Conservation (phyloP, 1,139 yeast species). For the Lodderomyces oxycetoniae region DNA sequence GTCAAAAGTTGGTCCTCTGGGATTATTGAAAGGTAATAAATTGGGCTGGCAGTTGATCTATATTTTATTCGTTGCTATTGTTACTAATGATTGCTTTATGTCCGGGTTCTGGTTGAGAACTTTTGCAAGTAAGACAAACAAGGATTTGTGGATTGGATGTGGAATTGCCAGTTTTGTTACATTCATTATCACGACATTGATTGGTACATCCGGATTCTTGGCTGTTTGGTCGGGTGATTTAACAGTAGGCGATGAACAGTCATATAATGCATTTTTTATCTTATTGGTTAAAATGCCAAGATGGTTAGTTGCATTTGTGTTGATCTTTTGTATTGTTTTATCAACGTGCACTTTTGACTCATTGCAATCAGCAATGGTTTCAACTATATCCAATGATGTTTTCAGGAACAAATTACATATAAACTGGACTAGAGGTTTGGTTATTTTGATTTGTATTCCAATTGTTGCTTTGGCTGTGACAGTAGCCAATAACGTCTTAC, state of each 20-base stretch:
- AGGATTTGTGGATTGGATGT: constrained; percentile 72
- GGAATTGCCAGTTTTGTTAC: constrained; percentile 66
- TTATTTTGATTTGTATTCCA: constrained; percentile 74
- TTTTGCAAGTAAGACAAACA: constrained; percentile 77
- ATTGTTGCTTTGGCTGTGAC: constrained; percentile 77
- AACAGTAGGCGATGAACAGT: constrained; percentile 53
- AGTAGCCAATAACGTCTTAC: constrained; percentile 76
- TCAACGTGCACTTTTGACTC: constrained; percentile 91
- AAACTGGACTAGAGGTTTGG: constrained; percentile 66
- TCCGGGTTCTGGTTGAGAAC: constrained; percentile 94
- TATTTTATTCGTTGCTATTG: constrained; percentile 78
- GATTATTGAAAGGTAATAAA: constrained; percentile 56
- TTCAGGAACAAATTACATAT: constrained; percentile 75
- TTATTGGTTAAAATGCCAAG: constrained; percentile 71
- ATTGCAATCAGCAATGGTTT: constrained; percentile 82
- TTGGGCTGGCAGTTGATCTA: constrained; percentile 89
- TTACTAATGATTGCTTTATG: constrained; percentile 85
- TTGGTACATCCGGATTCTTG: constrained; percentile 79
- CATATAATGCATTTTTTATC: constrained; percentile 65
- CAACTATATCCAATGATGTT: constrained; percentile 83
- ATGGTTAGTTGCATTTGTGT: constrained; percentile 81
- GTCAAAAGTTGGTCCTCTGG: constrained; percentile 58
- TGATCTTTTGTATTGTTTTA: constrained; percentile 66
- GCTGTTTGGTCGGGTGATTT: constrained; percentile 89
- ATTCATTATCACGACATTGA: constrained; percentile 59